These are phyloP conservation scores for Fusarium nanum DNA, from an alignment of 2,329 filamentous ascomycete genomes.

Conservation along the genomic window DNA sequence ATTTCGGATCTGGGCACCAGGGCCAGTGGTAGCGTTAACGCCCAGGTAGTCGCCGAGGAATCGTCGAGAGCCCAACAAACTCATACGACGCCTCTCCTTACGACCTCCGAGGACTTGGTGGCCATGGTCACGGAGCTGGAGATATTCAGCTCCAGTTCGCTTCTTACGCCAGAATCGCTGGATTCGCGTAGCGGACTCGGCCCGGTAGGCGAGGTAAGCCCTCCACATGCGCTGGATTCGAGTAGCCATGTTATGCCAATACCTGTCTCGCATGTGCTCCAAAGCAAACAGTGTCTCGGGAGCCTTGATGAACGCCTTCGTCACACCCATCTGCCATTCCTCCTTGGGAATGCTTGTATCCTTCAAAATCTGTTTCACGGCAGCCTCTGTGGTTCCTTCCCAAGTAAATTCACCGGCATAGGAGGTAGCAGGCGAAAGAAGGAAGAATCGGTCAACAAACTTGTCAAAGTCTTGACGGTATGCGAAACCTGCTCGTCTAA, in stretches of 20 bases:
- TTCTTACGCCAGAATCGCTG: constrained; percentile 97
- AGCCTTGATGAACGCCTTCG: constrained; percentile 98
- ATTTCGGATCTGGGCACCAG: constrained; percentile 82
- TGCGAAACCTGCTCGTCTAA: constrained; percentile 94
- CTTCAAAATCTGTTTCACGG: constrained; percentile 91
- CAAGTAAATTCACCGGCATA: constrained; percentile 98
- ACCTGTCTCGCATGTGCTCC: constrained; percentile 96
- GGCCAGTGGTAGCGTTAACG: constrained; percentile 81
- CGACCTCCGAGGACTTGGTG: constrained; percentile 83
- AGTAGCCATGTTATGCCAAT: constrained; percentile 99
- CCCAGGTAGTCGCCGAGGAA: constrained; percentile 97
- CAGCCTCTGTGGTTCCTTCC: constrained; percentile 87
- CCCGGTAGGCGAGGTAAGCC: constrained; percentile 92
- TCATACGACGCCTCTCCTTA: constrained; percentile 92
- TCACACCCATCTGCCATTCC: constrained; percentile 96
- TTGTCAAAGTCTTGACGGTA: constrained; percentile 98
- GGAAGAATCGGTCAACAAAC: constrained; percentile 96
- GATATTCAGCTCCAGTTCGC: constrained; percentile 87
- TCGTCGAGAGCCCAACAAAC: constrained; percentile 87
- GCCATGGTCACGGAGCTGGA: constrained; percentile 88
- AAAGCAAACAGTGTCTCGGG: constrained; percentile 96
- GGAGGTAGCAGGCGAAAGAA: constrained; percentile 91
- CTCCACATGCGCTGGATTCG: constrained; percentile 97
- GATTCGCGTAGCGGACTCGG: constrained; percentile 92
- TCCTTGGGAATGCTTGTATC: constrained; percentile 95